Conservation (phyloP, 2,329 filamentous ascomycete species). For the Aspergillus melleus region DNA sequence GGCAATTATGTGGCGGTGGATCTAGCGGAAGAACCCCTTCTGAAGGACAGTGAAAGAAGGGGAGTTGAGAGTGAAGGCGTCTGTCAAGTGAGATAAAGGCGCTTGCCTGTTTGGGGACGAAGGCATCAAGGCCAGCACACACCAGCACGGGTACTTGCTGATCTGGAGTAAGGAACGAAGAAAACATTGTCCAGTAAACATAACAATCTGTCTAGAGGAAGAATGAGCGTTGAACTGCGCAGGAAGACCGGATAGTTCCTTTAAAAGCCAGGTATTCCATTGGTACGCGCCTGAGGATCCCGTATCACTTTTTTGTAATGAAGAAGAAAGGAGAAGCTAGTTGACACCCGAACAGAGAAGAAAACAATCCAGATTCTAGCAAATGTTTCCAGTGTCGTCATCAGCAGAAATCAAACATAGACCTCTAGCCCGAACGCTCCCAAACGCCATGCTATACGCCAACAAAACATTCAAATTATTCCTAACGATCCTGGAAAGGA, state of each 20-base stretch:
- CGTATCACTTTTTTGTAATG: background rate
- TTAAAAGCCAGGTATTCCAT: background rate
- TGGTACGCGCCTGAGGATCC: background rate
- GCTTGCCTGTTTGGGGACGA: background rate
- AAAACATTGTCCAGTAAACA: background rate
- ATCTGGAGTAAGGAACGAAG: background rate
- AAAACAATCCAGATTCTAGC: background rate
- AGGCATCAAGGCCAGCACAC: background rate
- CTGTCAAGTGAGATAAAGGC: background rate
- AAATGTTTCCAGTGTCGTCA: background rate
- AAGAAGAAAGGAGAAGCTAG: background rate
- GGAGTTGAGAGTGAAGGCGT: background rate
- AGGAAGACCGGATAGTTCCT: background rate
- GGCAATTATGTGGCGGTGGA: background rate
- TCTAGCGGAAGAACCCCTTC: background rate
- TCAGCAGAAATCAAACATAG: background rate
- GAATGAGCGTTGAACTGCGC: too few species aligned
- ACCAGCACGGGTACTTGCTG: background rate
- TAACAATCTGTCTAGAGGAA: too few species aligned
- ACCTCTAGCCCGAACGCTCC: background rate
- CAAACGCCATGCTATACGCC: background rate
- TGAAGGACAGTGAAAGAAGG: background rate
- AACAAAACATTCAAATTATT: background rate
- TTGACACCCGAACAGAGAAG: background rate
- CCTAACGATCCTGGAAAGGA: slow-evolving; percentile 35